Evolutionary conservation across 2,329 filamentous ascomycete species (phyloP).

Genomic region (Cladorrhinum sp.): DNA sequence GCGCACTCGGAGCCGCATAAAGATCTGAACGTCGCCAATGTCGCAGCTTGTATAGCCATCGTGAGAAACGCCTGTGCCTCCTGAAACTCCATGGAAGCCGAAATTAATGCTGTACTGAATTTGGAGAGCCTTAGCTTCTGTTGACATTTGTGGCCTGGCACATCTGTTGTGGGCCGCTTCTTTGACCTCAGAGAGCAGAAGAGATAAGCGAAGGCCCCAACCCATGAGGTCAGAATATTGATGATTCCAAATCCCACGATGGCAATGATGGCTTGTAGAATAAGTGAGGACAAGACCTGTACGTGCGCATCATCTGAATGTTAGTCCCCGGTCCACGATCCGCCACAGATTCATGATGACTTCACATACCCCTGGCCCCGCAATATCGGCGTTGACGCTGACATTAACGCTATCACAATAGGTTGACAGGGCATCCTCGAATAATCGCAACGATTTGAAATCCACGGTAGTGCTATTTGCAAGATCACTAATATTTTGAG

Average conservation of each 20-base stretch:
- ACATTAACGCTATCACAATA: background rate
- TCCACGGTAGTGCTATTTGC: background rate
- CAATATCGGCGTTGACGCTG: slow-evolving; percentile 2
- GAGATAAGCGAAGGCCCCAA: background rate
- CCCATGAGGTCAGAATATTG: background rate
- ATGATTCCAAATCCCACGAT: background rate
- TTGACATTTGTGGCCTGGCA: background rate
- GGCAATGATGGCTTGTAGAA: background rate
- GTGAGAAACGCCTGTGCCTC: slow-evolving; percentile 5
- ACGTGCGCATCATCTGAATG: no score
- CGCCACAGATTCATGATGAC: no score
- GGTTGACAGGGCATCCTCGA: background rate
- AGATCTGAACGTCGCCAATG: background rate
- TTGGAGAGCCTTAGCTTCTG: background rate
- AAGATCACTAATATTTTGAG: background rate
- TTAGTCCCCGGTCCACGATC: no score
- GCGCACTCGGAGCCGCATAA: background rate
- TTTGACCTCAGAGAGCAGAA: no score
- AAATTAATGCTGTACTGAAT: background rate
- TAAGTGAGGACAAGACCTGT: slow-evolving; percentile 2
- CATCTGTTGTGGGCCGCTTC: background rate
- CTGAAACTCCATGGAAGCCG: slow-evolving; percentile 4
- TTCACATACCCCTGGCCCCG: background rate
- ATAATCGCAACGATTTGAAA: background rate
- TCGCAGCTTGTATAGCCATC: slow-evolving; percentile 1